Evolutionary conservation across 257 asterid species (phyloP), one percentile per base, ranked within the genome.

Genomic region (Nicotiana knightiana): DNA sequence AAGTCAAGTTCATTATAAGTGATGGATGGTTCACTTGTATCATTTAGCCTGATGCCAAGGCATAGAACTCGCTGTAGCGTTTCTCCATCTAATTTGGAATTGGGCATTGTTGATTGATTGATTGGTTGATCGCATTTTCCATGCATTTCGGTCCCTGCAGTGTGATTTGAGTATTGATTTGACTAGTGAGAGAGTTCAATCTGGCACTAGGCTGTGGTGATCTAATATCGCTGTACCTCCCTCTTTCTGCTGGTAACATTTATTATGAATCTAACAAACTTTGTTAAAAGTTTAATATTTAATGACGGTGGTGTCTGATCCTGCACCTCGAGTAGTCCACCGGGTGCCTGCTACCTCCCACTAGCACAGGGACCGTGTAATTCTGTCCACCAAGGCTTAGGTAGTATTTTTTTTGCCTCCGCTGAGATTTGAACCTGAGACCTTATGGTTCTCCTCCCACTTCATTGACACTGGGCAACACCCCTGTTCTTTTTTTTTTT

Each of bases 61-160:
- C 11, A 43, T 43, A 43, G 48, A 43, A 9, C 48, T 43, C 11
- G 48, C 2, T 43, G 11, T 43, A 26, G 43, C 3, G 21, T 26
- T 53, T 12, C 16, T 10, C 11, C 0, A 21, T 73, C 35, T n/a
- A 73, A 26, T 73, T 43, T 73, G 62, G 63, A 51, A 48, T 26
- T 51, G 43, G 16, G 79, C 43, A 71, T 73, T 73, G 79, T 73
- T 73, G 79, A 35, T 35, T 35, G 21, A 71, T 71, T 73, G 61
- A 71, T 13, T 5, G 39, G 48, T 73, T 73, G 79, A 4, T 26
- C 79, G 26, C 43, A 8, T 48, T 26, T 73, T 15, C 4, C 15
- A 48, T 51, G 62, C 2, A 4, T 71, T 46, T 6, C 18, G 15
- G 35, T 46, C 13, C 32, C 17, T 33, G 35, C 35, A 21, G 79